Evolutionary conservation across 495 filamentous ascomycete species (phyloP).

Genomic region (Podospora tetraspora): DNA sequence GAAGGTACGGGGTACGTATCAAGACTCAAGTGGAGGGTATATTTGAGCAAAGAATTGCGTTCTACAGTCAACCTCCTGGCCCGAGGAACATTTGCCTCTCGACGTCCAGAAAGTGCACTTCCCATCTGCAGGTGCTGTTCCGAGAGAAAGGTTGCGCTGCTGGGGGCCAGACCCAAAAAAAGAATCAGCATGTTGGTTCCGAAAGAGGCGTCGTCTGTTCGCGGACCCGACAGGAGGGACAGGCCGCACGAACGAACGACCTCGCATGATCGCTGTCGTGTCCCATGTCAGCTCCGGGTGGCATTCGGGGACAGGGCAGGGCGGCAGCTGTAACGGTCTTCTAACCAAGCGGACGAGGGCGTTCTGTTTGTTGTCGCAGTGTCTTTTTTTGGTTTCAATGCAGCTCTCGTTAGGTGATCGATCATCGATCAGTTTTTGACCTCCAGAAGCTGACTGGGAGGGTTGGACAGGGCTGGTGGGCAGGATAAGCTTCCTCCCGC

Average conservation of each 20-base stretch:
- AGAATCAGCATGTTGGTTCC: not conserved
- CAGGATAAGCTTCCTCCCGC: not conserved
- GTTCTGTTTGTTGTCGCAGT: not conserved
- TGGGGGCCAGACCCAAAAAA: not conserved
- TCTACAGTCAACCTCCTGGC: too few relatives aligned
- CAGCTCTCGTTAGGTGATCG: not conserved
- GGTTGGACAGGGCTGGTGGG: not conserved
- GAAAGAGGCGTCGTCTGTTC: conserved; percentile 4
- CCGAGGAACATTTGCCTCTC: too few relatives aligned
- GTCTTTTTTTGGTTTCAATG: not conserved
- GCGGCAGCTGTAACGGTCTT: not conserved
- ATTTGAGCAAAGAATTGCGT: not conserved
- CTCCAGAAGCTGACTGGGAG: not conserved
- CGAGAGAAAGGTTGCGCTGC: not conserved
- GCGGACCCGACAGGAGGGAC: conserved; percentile 1
- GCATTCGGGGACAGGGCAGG: not conserved
- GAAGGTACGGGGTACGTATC: not conserved
- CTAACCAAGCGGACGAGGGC: not conserved
- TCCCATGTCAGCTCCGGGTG: not conserved
- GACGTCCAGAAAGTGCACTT: not conserved
- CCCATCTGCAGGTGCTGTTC: not conserved
- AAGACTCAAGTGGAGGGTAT: not conserved
- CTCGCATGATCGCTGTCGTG: not conserved
- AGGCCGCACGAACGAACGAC: not conserved
- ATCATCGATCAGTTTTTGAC: not conserved